Evolutionary conservation across 2,329 filamentous ascomycete species (phyloP).

Genomic region (Fusarium goolgardi): DNA sequence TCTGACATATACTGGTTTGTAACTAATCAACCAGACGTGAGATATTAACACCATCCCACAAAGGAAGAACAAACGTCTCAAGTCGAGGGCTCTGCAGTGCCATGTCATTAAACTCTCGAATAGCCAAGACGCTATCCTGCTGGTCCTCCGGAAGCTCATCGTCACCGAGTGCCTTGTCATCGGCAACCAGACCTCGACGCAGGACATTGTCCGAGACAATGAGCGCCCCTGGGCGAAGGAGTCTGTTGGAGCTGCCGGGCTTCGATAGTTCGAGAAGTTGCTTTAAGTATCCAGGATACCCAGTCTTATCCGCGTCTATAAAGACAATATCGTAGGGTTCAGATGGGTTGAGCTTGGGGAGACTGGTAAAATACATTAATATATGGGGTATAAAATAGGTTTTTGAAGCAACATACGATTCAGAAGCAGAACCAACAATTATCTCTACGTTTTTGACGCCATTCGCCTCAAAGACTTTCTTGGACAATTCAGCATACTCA

Average conservation of each 20-base stretch:
- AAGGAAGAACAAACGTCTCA: slow-evolving; percentile 56
- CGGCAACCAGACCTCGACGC: slow-evolving; percentile 60
- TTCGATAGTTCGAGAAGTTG: slow-evolving; percentile 58
- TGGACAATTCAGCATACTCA: slow-evolving; percentile 58
- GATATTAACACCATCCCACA: slow-evolving; percentile 58
- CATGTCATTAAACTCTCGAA: slow-evolving; percentile 53
- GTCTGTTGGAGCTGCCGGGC: slow-evolving; percentile 52
- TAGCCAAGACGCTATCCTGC: slow-evolving; percentile 42
- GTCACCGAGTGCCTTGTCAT: slow-evolving; percentile 44
- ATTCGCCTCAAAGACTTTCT: slow-evolving; percentile 54
- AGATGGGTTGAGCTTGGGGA: slow-evolving; percentile 46
- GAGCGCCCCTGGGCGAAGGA: slow-evolving; percentile 62
- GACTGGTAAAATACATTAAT: slow-evolving; percentile 34
- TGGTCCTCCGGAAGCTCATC: slow-evolving; percentile 35
- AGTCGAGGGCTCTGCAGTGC: slow-evolving; percentile 52
- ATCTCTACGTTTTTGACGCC: slow-evolving; percentile 60
- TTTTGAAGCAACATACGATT: slow-evolving; percentile 54
- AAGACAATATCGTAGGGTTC: slow-evolving; percentile 65
- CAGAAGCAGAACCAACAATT: slow-evolving; percentile 58
- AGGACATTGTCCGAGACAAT: slow-evolving; percentile 68
- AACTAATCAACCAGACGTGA: slow-evolving; percentile 54
- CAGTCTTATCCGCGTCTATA: slow-evolving; percentile 65
- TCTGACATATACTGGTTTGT: background rate
- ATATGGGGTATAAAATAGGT: background rate
- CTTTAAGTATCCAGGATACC: slow-evolving; percentile 62